Evolutionary conservation across 140 eudicot species (phyloP).

Genomic region (Stevia rebaudiana): DNA sequence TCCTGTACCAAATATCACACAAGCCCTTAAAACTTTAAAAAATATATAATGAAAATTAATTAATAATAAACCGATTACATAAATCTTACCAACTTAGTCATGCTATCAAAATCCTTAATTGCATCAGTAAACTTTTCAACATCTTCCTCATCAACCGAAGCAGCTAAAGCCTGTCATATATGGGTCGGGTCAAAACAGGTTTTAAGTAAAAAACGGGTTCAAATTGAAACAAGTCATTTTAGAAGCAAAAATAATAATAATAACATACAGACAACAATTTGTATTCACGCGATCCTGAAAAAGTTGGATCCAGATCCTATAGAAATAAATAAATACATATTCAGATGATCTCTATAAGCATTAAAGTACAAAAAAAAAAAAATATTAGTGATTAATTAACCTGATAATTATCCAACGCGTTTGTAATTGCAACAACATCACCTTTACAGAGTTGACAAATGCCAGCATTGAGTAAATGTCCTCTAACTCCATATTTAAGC

Average conservation of each 20-base stretch:
- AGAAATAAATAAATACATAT: conserved; percentile 9
- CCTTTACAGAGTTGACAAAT: conserved; percentile 50
- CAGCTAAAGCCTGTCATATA: conserved; percentile 41
- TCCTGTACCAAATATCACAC: no score
- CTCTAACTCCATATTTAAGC: conserved; percentile 41
- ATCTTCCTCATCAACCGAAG: conserved; percentile 59
- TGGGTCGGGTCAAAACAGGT: no score
- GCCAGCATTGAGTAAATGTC: conserved; percentile 48
- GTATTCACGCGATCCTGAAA: conserved; percentile 49
- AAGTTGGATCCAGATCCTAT: conserved; percentile 51
- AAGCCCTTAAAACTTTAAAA: no score
- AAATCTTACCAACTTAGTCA: no score
- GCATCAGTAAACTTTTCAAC: conserved; percentile 48
- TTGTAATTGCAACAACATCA: conserved; percentile 41
- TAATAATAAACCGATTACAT: no score
- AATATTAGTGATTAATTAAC: no score
- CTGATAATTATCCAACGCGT: conserved; percentile 40
- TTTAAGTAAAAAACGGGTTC: background rate
- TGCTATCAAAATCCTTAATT: conserved; percentile 58
- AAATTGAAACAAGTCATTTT: no score
- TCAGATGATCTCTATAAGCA: background rate
- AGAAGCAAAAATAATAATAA: no score
- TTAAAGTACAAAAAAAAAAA: no score
- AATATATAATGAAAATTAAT: no score
- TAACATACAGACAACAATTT: conserved; percentile 43